Base-by-base conservation (phyloP, 495 filamentous ascomycete genomes). In the Articulospora tetracladia region DNA sequence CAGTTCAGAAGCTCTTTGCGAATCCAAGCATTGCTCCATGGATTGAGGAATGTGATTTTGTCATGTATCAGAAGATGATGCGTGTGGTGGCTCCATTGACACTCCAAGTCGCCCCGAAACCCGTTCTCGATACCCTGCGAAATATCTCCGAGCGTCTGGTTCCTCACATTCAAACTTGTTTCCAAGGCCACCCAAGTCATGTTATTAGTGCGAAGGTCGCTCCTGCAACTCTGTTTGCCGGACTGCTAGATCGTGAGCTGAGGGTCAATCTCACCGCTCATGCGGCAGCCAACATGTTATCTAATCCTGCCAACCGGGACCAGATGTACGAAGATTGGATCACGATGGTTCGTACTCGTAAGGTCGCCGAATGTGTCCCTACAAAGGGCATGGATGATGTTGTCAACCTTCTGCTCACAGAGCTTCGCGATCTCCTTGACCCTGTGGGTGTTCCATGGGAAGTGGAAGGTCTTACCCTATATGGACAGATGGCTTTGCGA, bases 291-390 rank as follows among this genome's bases (percentile, higher is more conserved):
- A 89, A 88, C 60, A 86, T 92, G 74, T 74, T 93, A 19, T 83
- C 83, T 13, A 86, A 86, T 60, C 80, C 86, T 26, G 81, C 85
- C 25, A 89, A 90, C 69, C 83, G 90, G 20, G 86, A 89, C 57
- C 87, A 91, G 59, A 98, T 98, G 94, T 96, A 94, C 80, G 75
- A 86, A 46, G 94, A 98, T 68, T 98, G 92, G 85, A 86, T 89
- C 34, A 80, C 78, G 0, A 83, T 87, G 73, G 90, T 98, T 20
- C 87, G 92, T 54, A 81, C 91, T 0, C 80, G 79, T 23, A 83
- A 83, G 61, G 73, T 88, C 46, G 79, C 85, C n/a, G 85, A 90
- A 58, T 77, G 76, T 63, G 72, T 74, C 66, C 88, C 70, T 24
- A 81, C 77, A 57, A 80, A 78, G 57, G 87, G 77, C 58, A 88